Evolutionary conservation across 495 filamentous ascomycete genomes (phyloP), one percentile per base, ranked within the genome.

Genomic region (Aspergillus kassunensis): DNA sequence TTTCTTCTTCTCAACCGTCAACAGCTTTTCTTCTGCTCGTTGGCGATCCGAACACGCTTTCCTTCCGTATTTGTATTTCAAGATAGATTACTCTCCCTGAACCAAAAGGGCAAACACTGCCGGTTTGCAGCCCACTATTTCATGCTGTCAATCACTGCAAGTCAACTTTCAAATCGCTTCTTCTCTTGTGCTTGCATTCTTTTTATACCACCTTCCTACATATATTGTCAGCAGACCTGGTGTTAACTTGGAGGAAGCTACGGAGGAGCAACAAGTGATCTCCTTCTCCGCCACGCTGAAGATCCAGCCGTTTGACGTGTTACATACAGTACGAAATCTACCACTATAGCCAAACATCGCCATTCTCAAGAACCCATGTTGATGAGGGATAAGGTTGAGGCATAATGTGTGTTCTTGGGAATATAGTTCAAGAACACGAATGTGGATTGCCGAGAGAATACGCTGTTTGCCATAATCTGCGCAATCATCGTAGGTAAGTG

Each of bases 1-100:
- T 49, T 45, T 35, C 20, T 30, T 43, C 41, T 35, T 54, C 50
- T 54, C 33, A 36, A 30, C 18, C 45, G 19, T 12, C 23, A 35
- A 30, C 35, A 39, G 16, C 21, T 46, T 45, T 43, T 49, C 24
- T 46, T 12, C 24, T 51, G 25, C 39, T 51, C 23, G 27, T 52
- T 33, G 42, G 33, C 42, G 51, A 49, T 57, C 48, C 37, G 39
- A 47, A 45, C 35, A 45, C 30, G 49, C 37, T 46, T 41, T 41
- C 13, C 41, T 36, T 45, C 40, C 23, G 51, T 54, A 53, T 42
- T 31, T 10, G 47, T 53, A 57, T 53, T 49, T 24, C 37, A 0
- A 16, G 46, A n/a, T n/a, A n/a, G n/a, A n/a, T n/a, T 53, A 57
- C 44, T 30, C 7, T 24, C 5, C n/a, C 16, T 23, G 19, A 23